Percentiles rank a stretch among this genome's conserved stretches.
These are phyloP conservation scores for Phialemonium atrogriseum DNA, from an alignment of 2,329 filamentous ascomycete species.

Conservation along the genomic window DNA sequence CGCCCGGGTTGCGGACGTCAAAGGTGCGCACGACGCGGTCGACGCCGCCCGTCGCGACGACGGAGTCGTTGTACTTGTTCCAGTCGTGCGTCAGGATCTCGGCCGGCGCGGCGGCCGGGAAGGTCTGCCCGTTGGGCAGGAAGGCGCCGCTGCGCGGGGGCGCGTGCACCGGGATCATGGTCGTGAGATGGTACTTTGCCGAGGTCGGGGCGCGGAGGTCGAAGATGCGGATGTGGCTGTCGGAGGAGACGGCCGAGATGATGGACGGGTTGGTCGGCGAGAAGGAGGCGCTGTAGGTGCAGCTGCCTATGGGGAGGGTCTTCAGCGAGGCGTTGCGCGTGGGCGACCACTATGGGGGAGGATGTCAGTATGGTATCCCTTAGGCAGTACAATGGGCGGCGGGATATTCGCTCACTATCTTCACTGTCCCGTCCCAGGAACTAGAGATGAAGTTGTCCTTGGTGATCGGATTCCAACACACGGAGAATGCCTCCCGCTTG, in stretches of 20 bases:
- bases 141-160: conserved; percentile 31
- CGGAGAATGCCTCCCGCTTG: conserved; percentile 84
- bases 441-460: conserved; percentile 88
- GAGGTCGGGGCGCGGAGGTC: conserved; percentile 82
- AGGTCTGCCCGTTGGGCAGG: conserved; percentile 17
- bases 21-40: conserved; percentile 84
- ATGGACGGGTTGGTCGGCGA: conserved; percentile 80
- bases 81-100: conserved; percentile 95
- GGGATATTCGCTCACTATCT: conserved; percentile 68
- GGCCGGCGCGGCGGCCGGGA: conserved; percentile 47
- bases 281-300: conserved; percentile 90
- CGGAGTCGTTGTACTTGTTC: conserved; percentile 90
- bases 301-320: conserved; percentile 85
- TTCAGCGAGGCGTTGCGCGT: conserved; percentile 64
- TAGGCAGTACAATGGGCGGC: too few relatives aligned
- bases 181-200: conserved; percentile 78
- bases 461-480: conserved; percentile 83
- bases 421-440: conserved; percentile 94
- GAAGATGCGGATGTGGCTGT: conserved; percentile 83
- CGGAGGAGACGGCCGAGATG: conserved; percentile 79
- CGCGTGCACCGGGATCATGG: conserved; percentile 76
- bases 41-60: conserved; percentile 83
- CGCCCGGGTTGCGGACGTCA: conserved; percentile 70
- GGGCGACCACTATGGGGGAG: conserved; percentile 64
- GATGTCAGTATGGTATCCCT: not conserved